Percentiles rank a stretch among this genome's conserved stretches.
These are phyloP conservation scores for Microsporum audouinii DNA, from an alignment of 2,329 filamentous ascomycete species.

Conservation along the genomic window DNA sequence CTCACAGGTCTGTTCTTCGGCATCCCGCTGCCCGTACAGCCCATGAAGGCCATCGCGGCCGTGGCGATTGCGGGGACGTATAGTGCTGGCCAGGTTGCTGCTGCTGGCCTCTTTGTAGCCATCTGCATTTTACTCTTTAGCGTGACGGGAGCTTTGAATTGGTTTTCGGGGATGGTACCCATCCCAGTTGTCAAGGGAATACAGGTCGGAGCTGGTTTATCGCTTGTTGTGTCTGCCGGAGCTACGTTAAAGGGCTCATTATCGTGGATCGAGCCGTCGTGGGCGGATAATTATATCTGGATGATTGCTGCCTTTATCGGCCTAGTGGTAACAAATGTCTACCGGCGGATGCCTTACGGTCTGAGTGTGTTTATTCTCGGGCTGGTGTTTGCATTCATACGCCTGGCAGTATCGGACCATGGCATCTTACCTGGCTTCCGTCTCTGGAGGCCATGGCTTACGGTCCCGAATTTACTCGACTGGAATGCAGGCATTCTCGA, in stretches of 20 bases:
- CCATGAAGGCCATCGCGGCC: constrained; percentile 81
- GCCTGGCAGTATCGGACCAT: constrained; percentile 16
- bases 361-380: constrained; percentile 60
- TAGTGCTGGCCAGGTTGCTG: constrained; percentile 59
- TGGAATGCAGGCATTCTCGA: constrained; percentile 48
- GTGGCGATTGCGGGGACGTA: constrained; percentile 66
- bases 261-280: constrained; percentile 53
- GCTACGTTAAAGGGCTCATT: constrained; percentile 55
- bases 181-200: constrained; percentile 88
- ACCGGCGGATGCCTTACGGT: constrained; percentile 64
- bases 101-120: constrained; percentile 71
- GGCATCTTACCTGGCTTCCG: constrained; percentile 41
- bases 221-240: constrained; percentile 67
- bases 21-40: constrained; percentile 81
- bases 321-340: constrained; percentile 55
- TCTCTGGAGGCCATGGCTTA: constrained; percentile 49
- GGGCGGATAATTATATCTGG: constrained; percentile 70
- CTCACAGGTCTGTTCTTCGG: constrained; percentile 72
- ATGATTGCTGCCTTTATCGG: constrained; percentile 60
- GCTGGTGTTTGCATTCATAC: constrained; percentile 50
- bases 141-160: constrained; percentile 63
- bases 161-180: constrained; percentile 63
- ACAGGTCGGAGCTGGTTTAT: constrained; percentile 81
- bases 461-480: constrained; percentile 35
- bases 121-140: constrained; percentile 64